These are phyloP conservation scores for Hyphochytrium catenoides DNA, from an alignment of 352 stramenopile genomes.

Conservation along the genomic window DNA sequence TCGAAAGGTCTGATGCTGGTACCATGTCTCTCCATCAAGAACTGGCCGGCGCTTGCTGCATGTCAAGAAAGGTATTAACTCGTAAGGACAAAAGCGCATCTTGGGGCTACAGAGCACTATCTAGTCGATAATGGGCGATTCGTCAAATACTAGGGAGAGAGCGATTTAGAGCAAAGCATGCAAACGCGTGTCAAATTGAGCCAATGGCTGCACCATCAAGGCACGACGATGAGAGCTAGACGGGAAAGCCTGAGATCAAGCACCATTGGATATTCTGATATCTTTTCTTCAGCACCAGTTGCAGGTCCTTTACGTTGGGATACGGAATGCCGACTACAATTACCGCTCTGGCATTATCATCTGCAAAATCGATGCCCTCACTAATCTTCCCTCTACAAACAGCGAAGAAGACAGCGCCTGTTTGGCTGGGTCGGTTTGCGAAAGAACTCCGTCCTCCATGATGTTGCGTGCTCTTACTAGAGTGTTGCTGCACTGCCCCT, in stretches of 20 bases:
- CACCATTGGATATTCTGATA: background rate
- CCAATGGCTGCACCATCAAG: too few relatives aligned
- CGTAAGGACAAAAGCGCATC: too few relatives aligned
- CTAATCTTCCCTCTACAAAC: conserved; percentile 96
- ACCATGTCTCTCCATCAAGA: conserved; percentile 72
- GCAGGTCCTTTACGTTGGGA: conserved; percentile 77
- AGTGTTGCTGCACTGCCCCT: too few relatives aligned
- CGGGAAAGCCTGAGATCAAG: too few relatives aligned
- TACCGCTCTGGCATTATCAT: conserved; percentile 85
- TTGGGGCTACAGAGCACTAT: too few relatives aligned
- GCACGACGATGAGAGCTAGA: too few relatives aligned
- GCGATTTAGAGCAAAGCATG: too few relatives aligned
- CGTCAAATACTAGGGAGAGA: too few relatives aligned
- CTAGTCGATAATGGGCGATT: too few relatives aligned
- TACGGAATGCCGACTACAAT: conserved; percentile 97
- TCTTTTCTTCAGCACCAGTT: conserved; percentile 39
- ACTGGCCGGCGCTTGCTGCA: conserved; percentile 32
- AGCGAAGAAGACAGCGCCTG: conserved; percentile 82
- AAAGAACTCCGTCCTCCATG: too few relatives aligned
- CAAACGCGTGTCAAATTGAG: too few relatives aligned
- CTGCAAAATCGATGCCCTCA: conserved; percentile 95
- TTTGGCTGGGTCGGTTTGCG: conserved; percentile 11
- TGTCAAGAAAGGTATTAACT: conserved; percentile 14
- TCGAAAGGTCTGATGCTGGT: conserved; percentile 88
- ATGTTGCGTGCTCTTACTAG: too few relatives aligned